Evolutionary conservation across 345 rosid genomes (phyloP).

Genomic region (Pelargonium nanum): DNA sequence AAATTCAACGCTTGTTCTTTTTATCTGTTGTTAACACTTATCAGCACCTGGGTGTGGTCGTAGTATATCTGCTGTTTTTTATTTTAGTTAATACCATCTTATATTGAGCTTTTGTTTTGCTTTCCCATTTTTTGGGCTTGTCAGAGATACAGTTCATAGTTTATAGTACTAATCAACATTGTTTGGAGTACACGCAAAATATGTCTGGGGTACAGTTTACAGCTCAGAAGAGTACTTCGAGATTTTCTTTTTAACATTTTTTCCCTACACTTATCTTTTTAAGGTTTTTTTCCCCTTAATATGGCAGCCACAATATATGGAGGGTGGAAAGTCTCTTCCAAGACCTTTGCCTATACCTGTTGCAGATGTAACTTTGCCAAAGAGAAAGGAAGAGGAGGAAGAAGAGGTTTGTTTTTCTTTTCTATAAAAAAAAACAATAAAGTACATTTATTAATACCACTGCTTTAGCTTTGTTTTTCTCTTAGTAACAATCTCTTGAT

Average conservation of each 20-base stretch:
- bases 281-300: conserved; percentile 2
- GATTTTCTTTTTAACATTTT: not conserved
- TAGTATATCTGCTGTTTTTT: too few species aligned
- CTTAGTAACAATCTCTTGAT: not conserved
- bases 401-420: conserved; percentile 33
- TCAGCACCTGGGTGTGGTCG: too few species aligned
- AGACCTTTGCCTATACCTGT: conserved; percentile 53
- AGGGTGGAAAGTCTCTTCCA: conserved; percentile 51
- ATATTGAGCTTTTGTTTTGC: not conserved
- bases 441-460: not conserved
- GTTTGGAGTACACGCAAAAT: too few species aligned
- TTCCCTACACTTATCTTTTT: not conserved
- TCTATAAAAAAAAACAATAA: not conserved
- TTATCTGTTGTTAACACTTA: too few species aligned
- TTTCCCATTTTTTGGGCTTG: not conserved
- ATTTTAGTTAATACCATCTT: too few species aligned
- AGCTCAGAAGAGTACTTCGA: not conserved
- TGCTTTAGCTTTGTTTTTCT: not conserved
- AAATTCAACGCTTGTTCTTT: not conserved
- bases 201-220: not conserved
- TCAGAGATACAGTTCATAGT: too few species aligned
- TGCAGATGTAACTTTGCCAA: conserved; percentile 22
- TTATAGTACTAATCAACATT: too few species aligned
- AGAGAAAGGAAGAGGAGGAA: conserved; percentile 27
- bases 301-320: conserved; percentile 46